phyloP scores from a whole-genome alignment of 805 yeast species.

The Ogataea henricii region DNA sequence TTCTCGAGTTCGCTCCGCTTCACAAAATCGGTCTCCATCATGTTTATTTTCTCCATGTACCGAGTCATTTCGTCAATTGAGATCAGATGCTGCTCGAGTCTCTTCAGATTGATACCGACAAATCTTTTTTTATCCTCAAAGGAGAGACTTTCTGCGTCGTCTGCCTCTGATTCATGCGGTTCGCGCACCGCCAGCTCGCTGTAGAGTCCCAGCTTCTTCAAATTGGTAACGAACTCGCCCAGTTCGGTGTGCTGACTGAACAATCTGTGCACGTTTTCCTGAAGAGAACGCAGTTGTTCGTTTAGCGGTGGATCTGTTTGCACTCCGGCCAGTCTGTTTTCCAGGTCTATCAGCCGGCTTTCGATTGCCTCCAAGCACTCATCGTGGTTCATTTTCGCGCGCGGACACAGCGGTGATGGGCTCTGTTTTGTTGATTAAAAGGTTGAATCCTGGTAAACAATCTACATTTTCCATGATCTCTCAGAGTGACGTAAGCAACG shows the following conservation, averaged over 20 bases:
- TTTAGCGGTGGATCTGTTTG: slow-evolving; percentile 2
- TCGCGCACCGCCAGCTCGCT: slow-evolving; percentile 5
- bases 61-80: slow-evolving; percentile 16
- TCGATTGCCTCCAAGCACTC: slow-evolving; percentile 13
- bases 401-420: neutral
- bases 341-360: slow-evolving; percentile 17
- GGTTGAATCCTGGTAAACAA: neutral
- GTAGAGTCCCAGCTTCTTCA: slow-evolving; percentile 14
- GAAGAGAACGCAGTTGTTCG: slow-evolving; percentile 10
- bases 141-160: slow-evolving; percentile 1
- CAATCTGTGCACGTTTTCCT: slow-evolving; percentile 6
- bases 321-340: slow-evolving; percentile 14
- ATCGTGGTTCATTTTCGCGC: slow-evolving; percentile 1
- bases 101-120: slow-evolving; percentile 14
- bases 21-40: slow-evolving; percentile 14
- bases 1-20: slow-evolving; percentile 8
- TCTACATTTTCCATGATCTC: neutral
- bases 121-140: slow-evolving; percentile 17
- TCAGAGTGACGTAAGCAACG: neutral
- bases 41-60: slow-evolving; percentile 8
- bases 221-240: slow-evolving; percentile 5
- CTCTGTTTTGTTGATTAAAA: neutral
- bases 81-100: slow-evolving; percentile 9
- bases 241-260: slow-evolving; percentile 10
- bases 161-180: neutral